phyloP scores from a whole-genome alignment of 768 basidiomycete species.

The Mycena latifolia region DNA sequence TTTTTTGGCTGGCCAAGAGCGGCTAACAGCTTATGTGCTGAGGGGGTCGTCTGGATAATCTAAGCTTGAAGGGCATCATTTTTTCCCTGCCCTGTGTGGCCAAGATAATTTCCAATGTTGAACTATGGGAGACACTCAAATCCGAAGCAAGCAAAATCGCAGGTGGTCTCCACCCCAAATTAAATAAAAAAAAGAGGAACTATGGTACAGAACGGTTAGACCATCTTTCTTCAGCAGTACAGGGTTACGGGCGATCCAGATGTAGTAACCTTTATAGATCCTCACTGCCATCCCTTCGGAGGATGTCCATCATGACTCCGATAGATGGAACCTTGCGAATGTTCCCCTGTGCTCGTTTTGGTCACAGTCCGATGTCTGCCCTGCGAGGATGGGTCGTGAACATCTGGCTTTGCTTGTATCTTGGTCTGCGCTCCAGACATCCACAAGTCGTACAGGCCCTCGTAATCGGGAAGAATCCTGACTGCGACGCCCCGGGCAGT shows the following conservation, averaged over 20 bases:
- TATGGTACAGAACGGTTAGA: too few species aligned
- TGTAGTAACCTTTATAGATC: constrained; percentile 12
- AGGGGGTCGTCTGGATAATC: too few species aligned
- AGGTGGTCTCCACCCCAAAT: too few species aligned
- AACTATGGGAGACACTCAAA: too few species aligned
- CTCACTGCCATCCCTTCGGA: background rate
- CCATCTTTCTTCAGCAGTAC: too few species aligned
- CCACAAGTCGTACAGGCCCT: constrained; percentile 25
- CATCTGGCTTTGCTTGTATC: background rate
- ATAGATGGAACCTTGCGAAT: constrained; percentile 9
- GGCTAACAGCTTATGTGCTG: too few species aligned
- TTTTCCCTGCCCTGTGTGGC: too few species aligned
- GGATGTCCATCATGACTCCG: constrained; percentile 20
- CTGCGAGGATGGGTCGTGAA: constrained; percentile 5
- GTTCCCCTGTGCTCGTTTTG: background rate
- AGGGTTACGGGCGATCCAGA: constrained; percentile 7
- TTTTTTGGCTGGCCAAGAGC: too few species aligned
- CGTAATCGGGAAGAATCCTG: background rate
- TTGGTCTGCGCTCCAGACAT: constrained; percentile 2
- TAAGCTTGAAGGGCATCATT: too few species aligned
- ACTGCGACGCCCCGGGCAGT: constrained; percentile 3
- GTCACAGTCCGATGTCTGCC: constrained; percentile 10
- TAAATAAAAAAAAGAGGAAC: too few species aligned
- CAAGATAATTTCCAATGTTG: too few species aligned
- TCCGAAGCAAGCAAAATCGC: too few species aligned